Conservation (phyloP, 2,329 filamentous ascomycete genomes). For the Amphichorda felina region DNA sequence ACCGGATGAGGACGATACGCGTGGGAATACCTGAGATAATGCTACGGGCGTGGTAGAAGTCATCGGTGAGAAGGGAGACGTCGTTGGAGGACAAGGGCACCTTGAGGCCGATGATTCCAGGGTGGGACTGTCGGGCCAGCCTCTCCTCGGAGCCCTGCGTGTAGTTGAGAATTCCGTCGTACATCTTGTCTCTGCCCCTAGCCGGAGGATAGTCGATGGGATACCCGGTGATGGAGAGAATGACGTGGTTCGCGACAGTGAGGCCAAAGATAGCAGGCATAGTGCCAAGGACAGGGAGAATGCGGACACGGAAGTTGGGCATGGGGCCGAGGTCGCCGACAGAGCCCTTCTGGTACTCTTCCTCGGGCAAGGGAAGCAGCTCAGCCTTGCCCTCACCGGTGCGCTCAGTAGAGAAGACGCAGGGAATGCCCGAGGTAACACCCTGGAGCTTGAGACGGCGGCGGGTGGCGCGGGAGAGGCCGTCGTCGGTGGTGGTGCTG, state of each 20-base stretch:
- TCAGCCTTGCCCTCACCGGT: conserved; percentile 83
- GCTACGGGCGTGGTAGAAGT: conserved; percentile 76
- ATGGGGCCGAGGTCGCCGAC: conserved; percentile 82
- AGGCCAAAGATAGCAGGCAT: conserved; percentile 97
- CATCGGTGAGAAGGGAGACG: conserved; percentile 79
- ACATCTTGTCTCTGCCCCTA: conserved; percentile 83
- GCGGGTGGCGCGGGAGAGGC: conserved; percentile 74
- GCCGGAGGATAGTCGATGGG: conserved; percentile 72
- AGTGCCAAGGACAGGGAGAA: conserved; percentile 85
- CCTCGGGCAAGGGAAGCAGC: conserved; percentile 73
- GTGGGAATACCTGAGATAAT: conserved; percentile 72
- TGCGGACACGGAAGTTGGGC: conserved; percentile 88
- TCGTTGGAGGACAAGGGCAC: conserved; percentile 70
- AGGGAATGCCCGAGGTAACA: conserved; percentile 74
- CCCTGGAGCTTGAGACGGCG: conserved; percentile 67
- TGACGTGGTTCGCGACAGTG: conserved; percentile 83
- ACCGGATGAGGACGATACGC: conserved; percentile 67
- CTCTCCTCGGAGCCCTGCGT: conserved; percentile 74
- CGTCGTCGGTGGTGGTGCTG: conserved; percentile 75
- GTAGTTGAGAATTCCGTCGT: conserved; percentile 67
- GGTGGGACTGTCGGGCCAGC: conserved; percentile 36
- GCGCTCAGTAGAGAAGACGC: conserved; percentile 87
- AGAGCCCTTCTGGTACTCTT: conserved; percentile 75
- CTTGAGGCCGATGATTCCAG: conserved; percentile 53
- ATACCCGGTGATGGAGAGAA: conserved; percentile 71